Evolutionary conservation across 345 rosid genomes (phyloP).

Genomic region (Rhodomyrtus tomentosa): DNA sequence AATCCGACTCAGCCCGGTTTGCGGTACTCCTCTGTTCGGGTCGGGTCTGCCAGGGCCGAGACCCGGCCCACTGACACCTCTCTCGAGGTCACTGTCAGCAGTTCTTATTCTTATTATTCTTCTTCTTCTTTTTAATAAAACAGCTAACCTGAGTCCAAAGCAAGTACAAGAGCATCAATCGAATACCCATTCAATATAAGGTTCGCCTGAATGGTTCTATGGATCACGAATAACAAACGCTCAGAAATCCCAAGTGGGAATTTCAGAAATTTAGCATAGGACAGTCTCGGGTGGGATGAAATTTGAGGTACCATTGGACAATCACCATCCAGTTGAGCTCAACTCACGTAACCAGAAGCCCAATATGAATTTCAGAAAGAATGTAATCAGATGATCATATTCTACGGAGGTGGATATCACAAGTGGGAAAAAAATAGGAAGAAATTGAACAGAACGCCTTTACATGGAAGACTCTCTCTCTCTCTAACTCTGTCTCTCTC

Average conservation of each 20-base stretch:
- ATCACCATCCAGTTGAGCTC: not conserved
- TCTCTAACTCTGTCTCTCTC: not conserved
- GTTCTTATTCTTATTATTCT: too few species aligned
- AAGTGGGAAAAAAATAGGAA: not conserved
- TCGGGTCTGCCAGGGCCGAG: too few species aligned
- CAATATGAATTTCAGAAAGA: not conserved
- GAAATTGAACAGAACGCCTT: not conserved
- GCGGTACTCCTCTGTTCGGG: too few species aligned
- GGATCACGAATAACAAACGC: not conserved
- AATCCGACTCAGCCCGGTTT: too few species aligned
- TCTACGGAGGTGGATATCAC: not conserved
- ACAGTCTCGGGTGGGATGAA: not conserved
- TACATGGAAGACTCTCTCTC: not conserved
- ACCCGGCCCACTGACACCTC: too few species aligned
- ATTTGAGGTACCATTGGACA: not conserved
- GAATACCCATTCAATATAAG: not conserved
- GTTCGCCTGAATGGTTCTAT: not conserved
- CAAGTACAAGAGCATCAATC: not conserved
- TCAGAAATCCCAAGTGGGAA: not conserved
- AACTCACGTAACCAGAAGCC: not conserved
- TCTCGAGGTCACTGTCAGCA: too few species aligned
- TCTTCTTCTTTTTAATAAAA: not conserved
- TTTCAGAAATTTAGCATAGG: not conserved
- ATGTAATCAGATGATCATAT: not conserved
- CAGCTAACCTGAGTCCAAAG: not conserved